These are phyloP conservation scores for Claviceps digitariae DNA, from an alignment of 2,329 filamentous ascomycete species.

Conservation along the genomic window DNA sequence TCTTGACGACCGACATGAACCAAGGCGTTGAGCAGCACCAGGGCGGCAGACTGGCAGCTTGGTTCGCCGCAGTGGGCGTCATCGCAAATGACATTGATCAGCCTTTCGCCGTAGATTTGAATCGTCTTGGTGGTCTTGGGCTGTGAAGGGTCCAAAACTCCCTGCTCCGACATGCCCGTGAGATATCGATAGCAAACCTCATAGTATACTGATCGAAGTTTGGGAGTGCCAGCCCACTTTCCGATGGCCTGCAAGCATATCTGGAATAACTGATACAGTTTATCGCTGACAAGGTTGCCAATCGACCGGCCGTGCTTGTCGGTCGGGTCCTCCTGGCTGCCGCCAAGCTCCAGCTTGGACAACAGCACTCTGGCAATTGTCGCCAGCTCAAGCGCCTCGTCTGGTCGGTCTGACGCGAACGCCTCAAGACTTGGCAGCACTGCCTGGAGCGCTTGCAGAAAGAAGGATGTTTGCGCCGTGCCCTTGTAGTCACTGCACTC, in stretches of 20 bases:
- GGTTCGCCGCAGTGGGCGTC: conserved; percentile 80
- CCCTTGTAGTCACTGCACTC: conserved; percentile 69
- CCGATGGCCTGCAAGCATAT: conserved; percentile 69
- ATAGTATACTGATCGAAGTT: conserved; percentile 75
- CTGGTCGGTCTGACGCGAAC: conserved; percentile 53
- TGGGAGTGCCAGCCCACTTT: conserved; percentile 54
- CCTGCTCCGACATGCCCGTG: conserved; percentile 48
- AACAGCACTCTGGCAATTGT: conserved; percentile 61
- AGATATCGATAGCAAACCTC: conserved; percentile 83
- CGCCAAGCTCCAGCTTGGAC: conserved; percentile 52
- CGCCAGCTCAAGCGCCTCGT: conserved; percentile 62
- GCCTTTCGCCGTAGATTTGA: conserved; percentile 52
- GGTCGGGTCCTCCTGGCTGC: conserved; percentile 17
- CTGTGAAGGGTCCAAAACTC: conserved; percentile 32
- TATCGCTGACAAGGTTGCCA: conserved; percentile 70
- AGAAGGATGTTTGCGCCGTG: conserved; percentile 58
- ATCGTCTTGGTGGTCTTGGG: conserved; percentile 61
- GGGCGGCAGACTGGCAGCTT: conserved; percentile 68
- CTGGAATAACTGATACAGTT: conserved; percentile 84
- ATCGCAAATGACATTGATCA: conserved; percentile 81
- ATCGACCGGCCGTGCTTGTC: conserved; percentile 33
- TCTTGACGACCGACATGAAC: conserved; percentile 61
- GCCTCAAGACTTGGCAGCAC: conserved; percentile 78
- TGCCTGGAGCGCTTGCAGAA: conserved; percentile 75
- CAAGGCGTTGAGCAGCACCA: conserved; percentile 70